Base-by-base conservation (phyloP, 306 rosid species). In the Begonia masoniana region DNA sequence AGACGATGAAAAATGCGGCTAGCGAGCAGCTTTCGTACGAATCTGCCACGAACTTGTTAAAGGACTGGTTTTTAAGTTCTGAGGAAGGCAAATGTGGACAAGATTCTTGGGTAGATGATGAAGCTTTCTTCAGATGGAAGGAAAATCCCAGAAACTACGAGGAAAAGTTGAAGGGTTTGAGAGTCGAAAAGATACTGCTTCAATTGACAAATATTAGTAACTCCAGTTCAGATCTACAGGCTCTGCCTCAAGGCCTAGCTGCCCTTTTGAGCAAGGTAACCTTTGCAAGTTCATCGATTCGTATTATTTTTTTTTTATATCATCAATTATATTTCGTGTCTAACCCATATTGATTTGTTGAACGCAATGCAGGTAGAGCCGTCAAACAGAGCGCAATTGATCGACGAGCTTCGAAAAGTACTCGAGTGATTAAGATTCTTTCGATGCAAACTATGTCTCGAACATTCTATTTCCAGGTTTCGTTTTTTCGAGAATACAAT, bases 211-310 rank as follows among this genome's bases (percentile, higher is more conserved):
- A 58, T 57, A 81, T 91, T 57, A 88, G 94, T 16, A 77, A 74
- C 62, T 86, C 94, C 8, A 58, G 47, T 58, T 68, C 77, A 46
- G 96, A 81, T 77, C 71, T 91, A 78, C 84, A 83, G 74, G 94
- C 89, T 58, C 69, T 91, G 56, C 96, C 99, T 66, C 94, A 77
- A 68, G 96, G 96, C 65, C 85, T 91, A 65, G 82, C 96, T 49
- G 76, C 94, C 59, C 86, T 91, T 75, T 62, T 91, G 77, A 81
- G 81, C 94, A 83, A 86, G 88, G 99, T 91, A 76, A 73, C 24
- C 49, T 10, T 43, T 31, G 39, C 39, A 5, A 31, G 39, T 31
- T 31, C 2, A 31, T 31, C 35, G 3, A 26, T 26, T 26, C 6
- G 3, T 26, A 26, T 1, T 26, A 26, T 1, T 26, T 26, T 7